Base-by-base conservation (phyloP, 108 stramenopile species). In the Asterionellopsis glacialis region DNA sequence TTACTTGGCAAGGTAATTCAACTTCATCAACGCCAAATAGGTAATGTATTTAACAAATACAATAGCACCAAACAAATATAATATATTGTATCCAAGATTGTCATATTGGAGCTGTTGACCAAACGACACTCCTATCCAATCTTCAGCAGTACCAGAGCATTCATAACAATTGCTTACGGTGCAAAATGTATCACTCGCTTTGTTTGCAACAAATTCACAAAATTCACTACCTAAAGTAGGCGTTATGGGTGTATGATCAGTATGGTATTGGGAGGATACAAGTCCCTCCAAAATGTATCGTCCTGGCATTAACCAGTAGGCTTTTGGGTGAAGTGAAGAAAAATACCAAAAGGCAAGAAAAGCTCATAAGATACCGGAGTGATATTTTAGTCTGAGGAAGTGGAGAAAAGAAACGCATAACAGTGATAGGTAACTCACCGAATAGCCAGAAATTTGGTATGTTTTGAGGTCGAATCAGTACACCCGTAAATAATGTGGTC, bases 261-360 rank as follows among this genome's bases (percentile, higher is more conserved):
- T 57, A 26, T 51, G 26, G 54, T 74, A 90, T 45, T 80, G 63
- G 10, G 81, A 69, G 14, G 70, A 59, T 23, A 80, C 63, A 21
- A 90, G 53, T 15, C 85, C 88, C 57, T 90, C 85, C 53, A 81
- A 84, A 5, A 90, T 85, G 57, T 80, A 90, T 51, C 84, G 88
- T 4, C 88, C 88, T 45, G 84, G 88, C 14, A 64, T 78, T 1
- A 86, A 81, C 67, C 73, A 84, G 43, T 84, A 90, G 0, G 88
- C 52, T 54, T 2, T 4, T n/a, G 43, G 14, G 14, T 13, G 43
- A 11, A 5, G 7, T 33, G 5, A 33, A 33, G 33, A 33, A 7
- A 2, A 7, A 33, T 5, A 5, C 33, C 33, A 33, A 5, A 33
- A 2, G 33, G 33, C 5, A 7, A 7, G 7, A 33, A 33, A 33